phyloP scores from a whole-genome alignment of 2,329 filamentous ascomycete species.

The Ascochyta pisi region DNA sequence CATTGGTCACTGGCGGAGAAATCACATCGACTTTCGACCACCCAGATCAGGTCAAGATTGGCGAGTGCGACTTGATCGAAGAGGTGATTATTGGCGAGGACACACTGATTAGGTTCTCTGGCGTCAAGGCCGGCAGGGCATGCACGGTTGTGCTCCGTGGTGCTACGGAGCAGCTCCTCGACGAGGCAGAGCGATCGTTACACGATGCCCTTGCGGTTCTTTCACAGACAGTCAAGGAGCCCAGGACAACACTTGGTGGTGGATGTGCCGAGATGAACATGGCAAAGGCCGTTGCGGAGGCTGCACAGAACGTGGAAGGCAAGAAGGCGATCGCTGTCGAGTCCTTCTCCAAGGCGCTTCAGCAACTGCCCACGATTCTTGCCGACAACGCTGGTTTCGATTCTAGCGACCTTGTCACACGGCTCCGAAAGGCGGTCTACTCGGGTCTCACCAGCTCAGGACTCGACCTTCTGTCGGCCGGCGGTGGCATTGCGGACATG shows the following conservation, averaged over 20 bases:
- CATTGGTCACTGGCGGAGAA: constrained; percentile 94
- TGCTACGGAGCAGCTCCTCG: constrained; percentile 94
- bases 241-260: constrained; percentile 90
- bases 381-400: constrained; percentile 98
- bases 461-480: constrained; percentile 85
- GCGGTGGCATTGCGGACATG: constrained; percentile 95
- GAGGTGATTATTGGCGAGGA: constrained; percentile 99
- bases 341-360: constrained; percentile 84
- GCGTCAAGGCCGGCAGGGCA: constrained; percentile 89
- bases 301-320: constrained; percentile 90
- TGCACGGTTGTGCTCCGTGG: constrained; percentile 97
- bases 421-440: constrained; percentile 92
- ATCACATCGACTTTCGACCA: constrained; percentile 98
- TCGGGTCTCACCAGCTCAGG: constrained; percentile 92
- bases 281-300: constrained; percentile 95
- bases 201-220: constrained; percentile 96
- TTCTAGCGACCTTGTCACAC: constrained; percentile 89
- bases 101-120: constrained; percentile 95
- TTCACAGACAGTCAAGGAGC: constrained; percentile 94
- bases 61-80: constrained; percentile 93
- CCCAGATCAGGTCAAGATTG: constrained; percentile 94
- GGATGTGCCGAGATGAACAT: constrained; percentile 99
- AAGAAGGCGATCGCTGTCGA: constrained; percentile 96
- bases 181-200: constrained; percentile 94
- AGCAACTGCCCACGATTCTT: constrained; percentile 93